Conservation (phyloP, 106 monocot genomes). For the Platanthera zijinensis region DNA sequence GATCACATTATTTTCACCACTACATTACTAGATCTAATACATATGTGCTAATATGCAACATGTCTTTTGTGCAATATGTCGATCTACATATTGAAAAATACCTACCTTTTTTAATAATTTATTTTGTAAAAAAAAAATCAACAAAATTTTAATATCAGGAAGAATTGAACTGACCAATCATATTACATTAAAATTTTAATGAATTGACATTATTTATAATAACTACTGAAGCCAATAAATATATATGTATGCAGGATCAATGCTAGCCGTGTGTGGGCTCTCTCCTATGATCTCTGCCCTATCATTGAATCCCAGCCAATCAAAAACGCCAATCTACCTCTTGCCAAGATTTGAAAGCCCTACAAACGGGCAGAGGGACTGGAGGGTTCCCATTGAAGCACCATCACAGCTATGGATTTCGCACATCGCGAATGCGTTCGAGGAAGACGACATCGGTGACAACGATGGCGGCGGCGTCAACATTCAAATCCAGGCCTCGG, state of each 20-base stretch:
- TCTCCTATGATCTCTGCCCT: slow-evolving; percentile 80
- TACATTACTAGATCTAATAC: too few species aligned
- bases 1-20: too few species aligned
- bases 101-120: too few species aligned
- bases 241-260: slow-evolving; percentile 33
- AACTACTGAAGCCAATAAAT: background rate
- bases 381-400: slow-evolving; percentile 55
- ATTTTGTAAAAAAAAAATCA: too few species aligned
- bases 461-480: slow-evolving; percentile 9
- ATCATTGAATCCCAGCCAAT: slow-evolving; percentile 44
- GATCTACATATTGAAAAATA: too few species aligned
- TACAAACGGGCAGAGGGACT: slow-evolving; percentile 20
- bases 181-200: too few species aligned
- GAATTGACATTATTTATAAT: background rate
- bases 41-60: too few species aligned
- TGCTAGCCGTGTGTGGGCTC: slow-evolving; percentile 51
- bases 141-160: too few species aligned
- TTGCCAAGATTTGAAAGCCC: slow-evolving; percentile 48
- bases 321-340: slow-evolving; percentile 56
- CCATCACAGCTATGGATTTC: slow-evolving; percentile 58
- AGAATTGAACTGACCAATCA: too few species aligned
- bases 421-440: slow-evolving; percentile 67
- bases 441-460: slow-evolving; percentile 22
- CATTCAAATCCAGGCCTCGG: slow-evolving; percentile 47
- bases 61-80: too few species aligned